phyloP scores from a whole-genome alignment of 2,329 filamentous ascomycete genomes.

The Hymenoscyphus albidus region DNA sequence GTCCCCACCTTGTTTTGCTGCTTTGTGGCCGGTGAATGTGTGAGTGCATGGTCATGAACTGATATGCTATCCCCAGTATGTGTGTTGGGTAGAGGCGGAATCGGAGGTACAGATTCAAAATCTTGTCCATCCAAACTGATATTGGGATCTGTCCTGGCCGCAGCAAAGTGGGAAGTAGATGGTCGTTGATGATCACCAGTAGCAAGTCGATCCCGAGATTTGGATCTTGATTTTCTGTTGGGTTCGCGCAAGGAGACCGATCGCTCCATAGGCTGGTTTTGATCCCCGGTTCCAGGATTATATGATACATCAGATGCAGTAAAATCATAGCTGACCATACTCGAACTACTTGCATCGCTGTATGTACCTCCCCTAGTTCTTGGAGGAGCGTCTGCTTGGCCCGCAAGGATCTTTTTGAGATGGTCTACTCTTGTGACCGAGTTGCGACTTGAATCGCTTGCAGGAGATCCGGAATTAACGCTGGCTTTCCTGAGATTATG shows the following conservation, averaged over 20 bases:
- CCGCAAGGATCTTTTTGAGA: slow-evolving; percentile 57
- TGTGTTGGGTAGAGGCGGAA: slow-evolving; percentile 31
- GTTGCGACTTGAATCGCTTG: slow-evolving; percentile 43
- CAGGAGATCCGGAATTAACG: slow-evolving; percentile 44
- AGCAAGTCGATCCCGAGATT: slow-evolving; percentile 30
- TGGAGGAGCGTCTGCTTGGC: slow-evolving; percentile 42
- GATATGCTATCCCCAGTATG: slow-evolving; percentile 21
- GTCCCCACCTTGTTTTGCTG: slow-evolving; percentile 21
- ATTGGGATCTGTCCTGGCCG: slow-evolving; percentile 14
- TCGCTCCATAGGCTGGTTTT: slow-evolving; percentile 23
- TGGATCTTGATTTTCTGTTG: slow-evolving; percentile 29
- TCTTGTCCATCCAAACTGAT: slow-evolving; percentile 23
- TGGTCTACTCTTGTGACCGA: slow-evolving; percentile 60
- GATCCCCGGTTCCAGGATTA: slow-evolving; percentile 37
- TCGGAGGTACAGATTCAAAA: slow-evolving; percentile 29
- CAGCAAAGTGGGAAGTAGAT: slow-evolving; percentile 26
- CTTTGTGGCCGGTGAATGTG: slow-evolving; percentile 20
- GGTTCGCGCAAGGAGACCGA: slow-evolving; percentile 28
- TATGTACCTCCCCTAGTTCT: slow-evolving; percentile 39
- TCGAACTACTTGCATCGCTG: slow-evolving; percentile 58
- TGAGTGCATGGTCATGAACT: slow-evolving; percentile 25
- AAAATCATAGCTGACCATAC: slow-evolving; percentile 67
- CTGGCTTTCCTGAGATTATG: slow-evolving; percentile 52
- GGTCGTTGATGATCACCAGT: slow-evolving; percentile 25
- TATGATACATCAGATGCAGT: slow-evolving; percentile 64